These are phyloP conservation scores for Tulasnella sp. DNA, from an alignment of 768 basidiomycete species.

Conservation along the genomic window DNA sequence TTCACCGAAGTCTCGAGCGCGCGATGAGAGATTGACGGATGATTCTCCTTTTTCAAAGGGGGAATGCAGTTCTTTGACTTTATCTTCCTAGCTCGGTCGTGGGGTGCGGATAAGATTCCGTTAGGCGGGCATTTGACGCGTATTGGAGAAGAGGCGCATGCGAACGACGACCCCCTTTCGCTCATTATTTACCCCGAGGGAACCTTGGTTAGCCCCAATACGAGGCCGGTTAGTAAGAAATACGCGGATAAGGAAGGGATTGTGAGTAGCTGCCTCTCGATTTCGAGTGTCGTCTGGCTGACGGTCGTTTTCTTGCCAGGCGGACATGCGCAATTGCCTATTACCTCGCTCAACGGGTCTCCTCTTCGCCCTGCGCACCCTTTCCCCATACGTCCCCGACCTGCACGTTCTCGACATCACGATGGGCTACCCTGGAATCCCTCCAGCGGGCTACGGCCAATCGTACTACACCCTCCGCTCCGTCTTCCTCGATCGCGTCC, in stretches of 20 bases:
- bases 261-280: conserved; percentile 43
- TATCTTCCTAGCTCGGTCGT: conserved; percentile 85
- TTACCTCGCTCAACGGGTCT: conserved; percentile 91
- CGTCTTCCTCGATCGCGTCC: conserved; percentile 69
- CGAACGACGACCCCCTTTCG: conserved; percentile 46
- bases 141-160: conserved; percentile 15
- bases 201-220: conserved; percentile 82
- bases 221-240: conserved; percentile 73
- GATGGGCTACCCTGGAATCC: conserved; percentile 83
- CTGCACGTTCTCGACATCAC: conserved; percentile 87
- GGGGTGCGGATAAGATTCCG: conserved; percentile 72
- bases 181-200: conserved; percentile 94
- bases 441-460: conserved; percentile 74
- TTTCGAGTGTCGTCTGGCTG: neutral
- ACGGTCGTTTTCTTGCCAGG: conserved; percentile 36
- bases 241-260: conserved; percentile 85
- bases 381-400: conserved; percentile 66
- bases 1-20: neutral
- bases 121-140: conserved; percentile 46
- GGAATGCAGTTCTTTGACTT: conserved; percentile 93
- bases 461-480: conserved; percentile 83
- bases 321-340: conserved; percentile 70
- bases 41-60: conserved; percentile 33
- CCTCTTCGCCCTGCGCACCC: conserved; percentile 71
- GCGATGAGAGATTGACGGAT: too few relatives aligned